Base-by-base conservation (phyloP, 164 flowering plant genomes). In the Macadamia tetraphylla region DNA sequence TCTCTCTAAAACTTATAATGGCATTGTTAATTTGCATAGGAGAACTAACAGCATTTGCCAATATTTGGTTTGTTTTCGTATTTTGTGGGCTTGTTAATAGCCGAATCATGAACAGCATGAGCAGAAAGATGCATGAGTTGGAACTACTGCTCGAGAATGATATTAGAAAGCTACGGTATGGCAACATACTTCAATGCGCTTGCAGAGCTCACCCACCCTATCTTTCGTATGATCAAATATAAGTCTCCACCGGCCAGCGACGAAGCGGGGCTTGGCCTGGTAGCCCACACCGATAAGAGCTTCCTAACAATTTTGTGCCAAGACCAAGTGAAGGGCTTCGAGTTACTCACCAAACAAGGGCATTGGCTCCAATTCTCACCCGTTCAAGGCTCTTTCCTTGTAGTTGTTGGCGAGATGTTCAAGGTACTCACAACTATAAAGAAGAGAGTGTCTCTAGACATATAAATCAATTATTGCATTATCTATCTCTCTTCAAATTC, bases 181-280 rank as follows among this genome's bases (percentile, higher is more conserved):
- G 58, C 35, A n/a, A 60, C 62, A 12, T 55, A 71, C 60, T 71
- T 55, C 43, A 65, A 75, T 3, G 62, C 73, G 0, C 66, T 60
- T 13, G 67, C 69, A 0, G 71, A 76, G 23, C 66, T 66, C 42
- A 75, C 46, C n/a, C 6, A 57, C 3, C 14, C 65, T 14, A 10
- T 66, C 0, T 70, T 84, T 6, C 80, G 87, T 0, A 23, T 82
- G 46, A 82, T 81, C 82, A 86, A 86, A 58, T 86, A 86, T 66
- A 61, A 29, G 12, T 74, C 75, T 6, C 79, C 77, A 5, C 65
- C 79, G 1, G 68, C 72, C 0, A 60, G 4, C 13, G 31, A 58
- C 7, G 71, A 67, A 12, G 29, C 68, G n/a, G 68, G 73, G 29
- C 31, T 76, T 0, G 84, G 84, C 18, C 67, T 84, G 0, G 35